Conservation (phyloP, 345 rosid genomes). For the Xanthoceras sorbifolium region DNA sequence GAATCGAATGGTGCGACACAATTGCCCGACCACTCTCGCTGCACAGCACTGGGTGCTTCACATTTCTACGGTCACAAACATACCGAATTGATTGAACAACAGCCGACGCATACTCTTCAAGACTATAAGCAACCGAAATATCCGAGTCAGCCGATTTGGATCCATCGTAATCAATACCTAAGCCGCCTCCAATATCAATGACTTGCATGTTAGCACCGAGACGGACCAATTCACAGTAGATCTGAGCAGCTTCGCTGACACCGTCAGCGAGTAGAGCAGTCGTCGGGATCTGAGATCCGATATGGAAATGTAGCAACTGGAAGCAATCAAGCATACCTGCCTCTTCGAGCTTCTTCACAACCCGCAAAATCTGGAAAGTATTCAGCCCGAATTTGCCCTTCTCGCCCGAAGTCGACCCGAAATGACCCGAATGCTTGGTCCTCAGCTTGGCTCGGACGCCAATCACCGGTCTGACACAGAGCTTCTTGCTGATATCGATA, state of each 20-base stretch:
- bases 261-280: slow-evolving; percentile 72
- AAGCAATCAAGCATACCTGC: slow-evolving; percentile 81
- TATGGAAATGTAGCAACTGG: slow-evolving; percentile 85
- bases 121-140: slow-evolving; percentile 80
- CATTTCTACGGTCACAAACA: slow-evolving; percentile 69
- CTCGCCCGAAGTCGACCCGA: slow-evolving; percentile 98
- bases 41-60: slow-evolving; percentile 79
- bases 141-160: slow-evolving; percentile 84
- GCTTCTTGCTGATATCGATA: slow-evolving; percentile 62
- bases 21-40: slow-evolving; percentile 94
- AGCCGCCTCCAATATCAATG: slow-evolving; percentile 84
- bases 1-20: slow-evolving; percentile 85
- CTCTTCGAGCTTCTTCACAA: slow-evolving; percentile 59
- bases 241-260: slow-evolving; percentile 81
- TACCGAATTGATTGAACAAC: slow-evolving; percentile 65
- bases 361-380: slow-evolving; percentile 74
- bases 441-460: slow-evolving; percentile 87
- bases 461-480: slow-evolving; percentile 62
- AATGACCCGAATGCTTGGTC: slow-evolving; percentile 89
- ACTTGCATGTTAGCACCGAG: slow-evolving; percentile 85
- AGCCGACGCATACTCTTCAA: slow-evolving; percentile 80
- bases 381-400: slow-evolving; percentile 91
- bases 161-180: slow-evolving; percentile 94
- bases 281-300: slow-evolving; percentile 91
- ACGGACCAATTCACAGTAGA: slow-evolving; percentile 86